Conservation (phyloP, 2,329 filamentous ascomycete species). For the Leptographium procerum region DNA sequence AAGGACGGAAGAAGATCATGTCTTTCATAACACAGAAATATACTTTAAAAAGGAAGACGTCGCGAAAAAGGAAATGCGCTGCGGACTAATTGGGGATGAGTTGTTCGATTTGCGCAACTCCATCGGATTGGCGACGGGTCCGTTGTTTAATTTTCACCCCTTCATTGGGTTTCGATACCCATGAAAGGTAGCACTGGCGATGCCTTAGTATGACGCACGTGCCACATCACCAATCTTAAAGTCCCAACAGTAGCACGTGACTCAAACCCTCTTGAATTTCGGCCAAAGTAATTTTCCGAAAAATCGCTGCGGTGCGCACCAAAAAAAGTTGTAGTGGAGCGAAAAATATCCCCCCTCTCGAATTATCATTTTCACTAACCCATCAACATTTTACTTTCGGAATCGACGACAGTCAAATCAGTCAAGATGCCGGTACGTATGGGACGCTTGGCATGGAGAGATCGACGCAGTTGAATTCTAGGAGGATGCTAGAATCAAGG, state of each 20-base stretch:
- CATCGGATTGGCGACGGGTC: conserved; percentile 3
- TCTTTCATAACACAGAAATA: neutral
- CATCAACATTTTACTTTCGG: conserved; percentile 15
- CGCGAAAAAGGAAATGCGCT: neutral
- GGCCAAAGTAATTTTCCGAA: conserved; percentile 8
- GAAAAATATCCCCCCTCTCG: conserved; percentile 8
- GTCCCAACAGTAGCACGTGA: neutral
- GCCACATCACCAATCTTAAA: neutral
- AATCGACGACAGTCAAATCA: conserved; percentile 21
- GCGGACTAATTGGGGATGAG: neutral
- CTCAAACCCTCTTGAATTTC: neutral
- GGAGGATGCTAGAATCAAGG: neutral
- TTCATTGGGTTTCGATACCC: neutral
- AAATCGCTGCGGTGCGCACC: conserved; percentile 7
- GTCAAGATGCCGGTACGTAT: conserved; percentile 29
- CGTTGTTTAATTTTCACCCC: neutral
- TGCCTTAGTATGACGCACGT: neutral
- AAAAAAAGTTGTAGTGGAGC: conserved; percentile 8
- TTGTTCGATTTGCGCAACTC: conserved; percentile 5
- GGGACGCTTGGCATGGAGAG: neutral
- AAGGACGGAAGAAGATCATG: neutral
- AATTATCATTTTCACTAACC: neutral
- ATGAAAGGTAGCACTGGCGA: neutral
- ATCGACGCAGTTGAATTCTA: neutral
- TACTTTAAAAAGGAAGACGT: neutral